These are phyloP conservation scores for Sabuloglossum arenarium DNA, from an alignment of 495 filamentous ascomycete species.

Conservation along the genomic window DNA sequence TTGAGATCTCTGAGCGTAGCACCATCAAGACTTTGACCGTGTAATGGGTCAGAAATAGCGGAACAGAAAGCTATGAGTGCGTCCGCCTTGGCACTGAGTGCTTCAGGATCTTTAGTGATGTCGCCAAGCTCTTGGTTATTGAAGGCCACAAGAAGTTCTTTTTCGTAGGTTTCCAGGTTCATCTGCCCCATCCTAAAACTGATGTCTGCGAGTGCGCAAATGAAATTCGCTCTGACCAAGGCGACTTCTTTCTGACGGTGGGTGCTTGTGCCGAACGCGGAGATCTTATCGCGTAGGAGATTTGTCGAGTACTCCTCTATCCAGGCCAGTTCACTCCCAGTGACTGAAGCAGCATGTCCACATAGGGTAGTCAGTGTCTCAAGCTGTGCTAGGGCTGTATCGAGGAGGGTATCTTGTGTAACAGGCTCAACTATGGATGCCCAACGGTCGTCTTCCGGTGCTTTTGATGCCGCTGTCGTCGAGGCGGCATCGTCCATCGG, in stretches of 20 bases:
- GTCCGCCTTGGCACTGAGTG: conserved; percentile 35
- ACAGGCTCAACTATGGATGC: conserved; percentile 38
- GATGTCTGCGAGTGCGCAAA: conserved; percentile 28
- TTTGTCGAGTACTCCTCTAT: conserved; percentile 32
- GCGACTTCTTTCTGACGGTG: conserved; percentile 27
- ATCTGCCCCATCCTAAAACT: conserved; percentile 28
- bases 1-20: conserved; percentile 11
- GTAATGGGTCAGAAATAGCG: conserved; percentile 9
- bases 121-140: conserved; percentile 18
- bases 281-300: conserved; percentile 25
- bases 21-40: conserved; percentile 9
- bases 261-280: conserved; percentile 22
- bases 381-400: conserved; percentile 41
- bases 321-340: conserved; percentile 23
- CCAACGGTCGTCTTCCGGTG: conserved; percentile 33
- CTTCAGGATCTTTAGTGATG: conserved; percentile 24
- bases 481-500: neutral
- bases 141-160: conserved; percentile 25
- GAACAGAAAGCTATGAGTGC: conserved; percentile 31
- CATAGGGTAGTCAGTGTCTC: conserved; percentile 35
- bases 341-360: conserved; percentile 21
- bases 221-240: conserved; percentile 32
- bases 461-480: conserved; percentile 8
- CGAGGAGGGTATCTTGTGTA: conserved; percentile 38
- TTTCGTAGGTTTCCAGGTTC: conserved; percentile 28